Conservation (phyloP, 2,329 filamentous ascomycete species). For the Fusarium gaditjirri region DNA sequence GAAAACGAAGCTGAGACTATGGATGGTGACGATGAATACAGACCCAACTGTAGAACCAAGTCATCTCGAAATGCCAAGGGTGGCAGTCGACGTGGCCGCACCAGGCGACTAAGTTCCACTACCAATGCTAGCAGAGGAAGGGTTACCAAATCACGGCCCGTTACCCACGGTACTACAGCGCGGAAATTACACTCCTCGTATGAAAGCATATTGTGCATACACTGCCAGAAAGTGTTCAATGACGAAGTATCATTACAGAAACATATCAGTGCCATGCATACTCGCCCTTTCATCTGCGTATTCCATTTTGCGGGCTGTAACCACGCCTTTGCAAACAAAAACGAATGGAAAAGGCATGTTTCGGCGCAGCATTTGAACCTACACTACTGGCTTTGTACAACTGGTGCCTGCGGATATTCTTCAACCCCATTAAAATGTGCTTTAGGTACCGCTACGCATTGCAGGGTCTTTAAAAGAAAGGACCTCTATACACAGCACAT, state of each 20-base stretch:
- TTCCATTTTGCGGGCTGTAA: slow-evolving; percentile 81
- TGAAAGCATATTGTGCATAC: slow-evolving; percentile 18
- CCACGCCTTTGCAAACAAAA: slow-evolving; percentile 81
- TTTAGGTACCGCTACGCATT: slow-evolving; percentile 58
- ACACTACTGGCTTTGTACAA: slow-evolving; percentile 79
- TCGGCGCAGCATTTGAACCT: slow-evolving; percentile 81
- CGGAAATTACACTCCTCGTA: slow-evolving; percentile 19
- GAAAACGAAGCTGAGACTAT: background rate
- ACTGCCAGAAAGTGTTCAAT: slow-evolving; percentile 52
- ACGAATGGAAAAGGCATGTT: slow-evolving; percentile 96
- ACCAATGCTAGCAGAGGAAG: background rate
- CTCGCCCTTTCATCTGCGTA: slow-evolving; percentile 77
- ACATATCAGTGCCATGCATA: slow-evolving; percentile 65
- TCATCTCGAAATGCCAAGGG: slow-evolving; percentile 2
- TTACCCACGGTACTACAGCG: background rate
- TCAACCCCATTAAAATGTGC: slow-evolving; percentile 37
- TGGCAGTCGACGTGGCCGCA: slow-evolving; percentile 20
- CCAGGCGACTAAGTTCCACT: slow-evolving; percentile 12
- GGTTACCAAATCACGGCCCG: slow-evolving; percentile 11
- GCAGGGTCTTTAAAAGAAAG: slow-evolving; percentile 84
- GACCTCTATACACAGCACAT: slow-evolving; percentile 92
- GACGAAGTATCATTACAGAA: slow-evolving; percentile 58
- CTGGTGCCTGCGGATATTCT: slow-evolving; percentile 63
- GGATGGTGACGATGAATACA: slow-evolving; percentile 8
- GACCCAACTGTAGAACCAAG: background rate